Evolutionary conservation across 1,284 basidiomycete species (phyloP), one percentile per base, ranked within the genome.

Genomic region (Sphagnurus paluster): DNA sequence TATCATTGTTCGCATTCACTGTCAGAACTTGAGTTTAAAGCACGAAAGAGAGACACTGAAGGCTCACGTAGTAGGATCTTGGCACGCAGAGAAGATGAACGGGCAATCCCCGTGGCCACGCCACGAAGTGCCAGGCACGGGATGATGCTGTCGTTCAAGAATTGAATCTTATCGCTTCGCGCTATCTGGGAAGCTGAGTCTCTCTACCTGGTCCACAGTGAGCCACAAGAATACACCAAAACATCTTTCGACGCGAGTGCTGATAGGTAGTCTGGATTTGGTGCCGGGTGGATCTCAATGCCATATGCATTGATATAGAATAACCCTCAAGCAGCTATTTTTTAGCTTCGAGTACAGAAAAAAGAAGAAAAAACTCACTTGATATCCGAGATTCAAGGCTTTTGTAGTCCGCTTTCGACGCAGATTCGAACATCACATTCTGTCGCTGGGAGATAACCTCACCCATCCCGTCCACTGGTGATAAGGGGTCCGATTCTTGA

Each of bases 221-320:
- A 95, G 1, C 93, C 93, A 63, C 92, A 95, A 2, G 91, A 93
- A 65, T 96, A 97, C 3, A 98, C 82, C 24, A 98, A 69, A 1
- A 89, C 75, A 54, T 87, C 80, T 45, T 79, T 79, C n/a, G 76
- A 67, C 1, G 68, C 65, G 2, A 98, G 69, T 28, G 80, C 79
- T 4, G 79, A 67, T 20, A 97, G 62, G 60, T 88, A 93, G 34
- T 90, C 88, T 1, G 84, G 79, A 61, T 95, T 96, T 0, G 94
- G 93, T 19, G 81, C 75, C 5, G 94, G 94, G 59, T 90, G 87
- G 41, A 98, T 89, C 68, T 96, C 92, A 65, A 85, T 85, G 2
- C 92, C 93, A 56, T 93, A 95, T 2, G 87, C 82, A 63, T 98
- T 98, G 67, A 98, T 93, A 68, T 98, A 98, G 62, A 88, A 91